Evolutionary conservation across 2,329 filamentous ascomycete genomes (phyloP).

Genomic region (Alternaria rosae): DNA sequence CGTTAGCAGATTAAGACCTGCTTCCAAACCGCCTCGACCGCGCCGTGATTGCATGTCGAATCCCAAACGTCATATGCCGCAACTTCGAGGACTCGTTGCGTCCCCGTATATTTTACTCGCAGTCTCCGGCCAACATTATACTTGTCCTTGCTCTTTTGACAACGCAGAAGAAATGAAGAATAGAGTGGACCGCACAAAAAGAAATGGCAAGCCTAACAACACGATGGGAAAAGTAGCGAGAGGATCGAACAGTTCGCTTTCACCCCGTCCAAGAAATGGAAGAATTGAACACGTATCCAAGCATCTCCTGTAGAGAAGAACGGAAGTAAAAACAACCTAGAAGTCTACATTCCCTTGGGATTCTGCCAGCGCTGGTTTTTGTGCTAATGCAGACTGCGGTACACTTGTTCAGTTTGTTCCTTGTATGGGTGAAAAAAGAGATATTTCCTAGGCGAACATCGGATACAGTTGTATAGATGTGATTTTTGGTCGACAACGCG

Average conservation of each 20-base stretch:
- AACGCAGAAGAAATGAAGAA: background rate
- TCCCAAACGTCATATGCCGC: background rate
- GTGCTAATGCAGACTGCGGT: no score
- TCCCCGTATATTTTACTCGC: background rate
- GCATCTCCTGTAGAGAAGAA: no score
- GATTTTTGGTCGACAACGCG: background rate
- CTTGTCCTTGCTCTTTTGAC: background rate
- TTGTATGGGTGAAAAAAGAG: no score
- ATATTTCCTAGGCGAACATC: no score
- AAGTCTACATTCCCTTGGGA: no score
- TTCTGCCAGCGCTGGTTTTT: no score
- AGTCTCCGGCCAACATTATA: background rate
- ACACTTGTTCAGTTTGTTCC: no score
- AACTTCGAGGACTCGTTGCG: background rate
- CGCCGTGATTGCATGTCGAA: rapidly evolving
- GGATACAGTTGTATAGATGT: no score
- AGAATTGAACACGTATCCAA: no score
- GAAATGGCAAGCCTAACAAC: background rate
- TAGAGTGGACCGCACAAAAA: background rate
- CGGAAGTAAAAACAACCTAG: no score
- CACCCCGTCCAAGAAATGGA: no score
- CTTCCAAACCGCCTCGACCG: background rate
- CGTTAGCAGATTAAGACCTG: background rate
- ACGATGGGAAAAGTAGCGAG: background rate
- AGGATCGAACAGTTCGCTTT: no score